These are phyloP conservation scores for Drechslerella stenobrocha DNA, from an alignment of 2,329 filamentous ascomycete genomes.

Conservation along the genomic window DNA sequence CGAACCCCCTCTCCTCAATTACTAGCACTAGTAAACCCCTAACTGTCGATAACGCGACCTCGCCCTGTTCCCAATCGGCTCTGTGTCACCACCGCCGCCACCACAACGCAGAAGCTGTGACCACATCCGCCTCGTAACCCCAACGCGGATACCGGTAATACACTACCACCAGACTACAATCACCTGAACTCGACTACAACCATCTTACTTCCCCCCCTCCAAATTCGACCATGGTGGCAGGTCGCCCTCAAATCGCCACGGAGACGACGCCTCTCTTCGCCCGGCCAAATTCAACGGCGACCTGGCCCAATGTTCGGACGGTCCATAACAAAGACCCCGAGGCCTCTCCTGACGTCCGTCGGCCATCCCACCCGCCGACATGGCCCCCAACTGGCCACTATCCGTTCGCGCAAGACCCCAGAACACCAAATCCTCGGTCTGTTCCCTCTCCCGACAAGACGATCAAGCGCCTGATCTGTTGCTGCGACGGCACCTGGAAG, in stretches of 20 bases:
- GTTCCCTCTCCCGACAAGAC: constrained; percentile 39
- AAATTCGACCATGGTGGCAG: neutral
- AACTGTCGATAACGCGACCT: no score
- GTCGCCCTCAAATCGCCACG: constrained; percentile 19
- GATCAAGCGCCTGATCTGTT: constrained; percentile 54
- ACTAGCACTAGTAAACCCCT: no score
- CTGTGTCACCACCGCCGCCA: neutral
- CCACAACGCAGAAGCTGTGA: constrained; percentile 3
- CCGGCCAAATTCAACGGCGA: constrained; percentile 17
- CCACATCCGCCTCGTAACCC: no score
- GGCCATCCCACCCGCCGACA: constrained; percentile 32
- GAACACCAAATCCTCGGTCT: constrained; percentile 44
- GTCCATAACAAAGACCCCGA: constrained; percentile 25
- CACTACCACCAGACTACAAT: neutral
- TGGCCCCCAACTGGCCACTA: constrained; percentile 39
- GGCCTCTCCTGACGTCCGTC: constrained; percentile 23
- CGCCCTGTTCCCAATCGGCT: no score
- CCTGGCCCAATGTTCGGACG: constrained; percentile 39
- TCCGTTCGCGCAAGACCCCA: constrained; percentile 36
- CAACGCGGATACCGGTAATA: no score
- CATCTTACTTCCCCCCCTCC: neutral
- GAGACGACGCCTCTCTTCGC: constrained; percentile 28
- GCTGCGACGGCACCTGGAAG: constrained; percentile 55
- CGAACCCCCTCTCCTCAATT: no score
- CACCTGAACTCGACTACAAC: no score